Base-by-base conservation (phyloP, 2,329 filamentous ascomycete genomes). In the Lachnellula cervina region DNA sequence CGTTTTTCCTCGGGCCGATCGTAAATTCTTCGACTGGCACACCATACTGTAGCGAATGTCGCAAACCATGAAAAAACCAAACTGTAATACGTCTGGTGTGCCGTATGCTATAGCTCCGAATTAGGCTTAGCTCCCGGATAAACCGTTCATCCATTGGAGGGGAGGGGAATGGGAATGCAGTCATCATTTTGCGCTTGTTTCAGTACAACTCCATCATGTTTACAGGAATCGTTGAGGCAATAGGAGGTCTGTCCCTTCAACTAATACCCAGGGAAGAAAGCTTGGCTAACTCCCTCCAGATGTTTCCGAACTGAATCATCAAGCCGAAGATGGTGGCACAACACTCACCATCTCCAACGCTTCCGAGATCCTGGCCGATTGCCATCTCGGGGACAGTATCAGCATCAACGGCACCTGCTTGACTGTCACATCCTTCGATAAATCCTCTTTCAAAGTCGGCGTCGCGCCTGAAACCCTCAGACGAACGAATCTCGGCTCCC, bases 401-500 rank as follows among this genome's bases (percentile, higher is more conserved):
- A 84, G 87, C 70, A 82, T 99, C 71, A 99, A 99, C 76, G 94
- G 94, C 69, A 92, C 91, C 68, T 99, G 94, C 72, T 83, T 99
- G 51, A 99, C 94, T 13, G 88, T 97, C 54, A 97, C 87, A n/a
- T 76, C 79, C 58, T 87, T 90, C 71, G 76, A 73, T 54, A 73
- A 72, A 53, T 70, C 59, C 25, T 73, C 73, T 62, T 99, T 99
- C 84, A 93, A 89, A 68, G 90, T 97, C 63, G 93, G 94, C 69
- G 87, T 96, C 62, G 90, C 94, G 8, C 94, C 94, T 57, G 94
- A 99, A 77, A 99, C 94, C 16, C 84, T 99, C 54, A 91, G 94
- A 56, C 84, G 96, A 56, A 99, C 95, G 57, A 96, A 97, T 75
- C 84, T 99, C n/a, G 93, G 92, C 59, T 77, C 77, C 19, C 79